Base-by-base conservation (phyloP, 2,329 filamentous ascomycete genomes). In the Myriosclerotinia curreyana region DNA sequence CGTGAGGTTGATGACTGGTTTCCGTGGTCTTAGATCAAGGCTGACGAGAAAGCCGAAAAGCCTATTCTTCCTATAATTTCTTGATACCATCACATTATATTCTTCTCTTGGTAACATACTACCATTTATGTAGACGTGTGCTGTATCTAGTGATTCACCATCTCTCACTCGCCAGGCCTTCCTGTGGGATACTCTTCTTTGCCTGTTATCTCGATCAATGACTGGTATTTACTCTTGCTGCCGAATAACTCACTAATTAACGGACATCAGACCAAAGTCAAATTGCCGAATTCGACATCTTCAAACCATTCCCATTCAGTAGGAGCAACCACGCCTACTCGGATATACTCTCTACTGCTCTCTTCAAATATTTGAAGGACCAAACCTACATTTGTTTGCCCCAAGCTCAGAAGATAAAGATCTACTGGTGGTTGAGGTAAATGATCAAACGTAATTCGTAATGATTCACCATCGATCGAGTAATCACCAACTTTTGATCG, bases 301-400 rank as follows among this genome's bases (percentile, higher is more conserved):
- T 62, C 20, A n/a, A 62, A 62, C 60, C 60, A 62, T 49, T 56
- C 28, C 60, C 60, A 56, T 49, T 62, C 51, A 22, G 42, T 62
- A 22, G 60, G 60, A 22, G 51, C 60, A 38, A 62, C 31, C 12
- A 54, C 38, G 14, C 60, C 60, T 15, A 62, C 44, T 46, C 60
- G 50, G 17, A 2, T 34, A 25, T 62, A 62, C 46, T 62, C 60
- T 28, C 17, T 56, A 28, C 50, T 54, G 22, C 31, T 28, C 12
- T 56, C 28, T 36, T 56, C 50, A 12, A 48, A 55, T 38, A 38
- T 11, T 15, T 46, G 28, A 9, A 62, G 60, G 15, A 62, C 31
- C 14, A 62, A n/a, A 3, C 60, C 60, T 36, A 62, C 60, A 62
- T 40, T 55, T 14, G 60, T 55, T 14, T n/a, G 40, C 3, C 60